Base-by-base conservation (phyloP, 768 basidiomycete genomes). In the Cystofilobasidium ferigula region DNA sequence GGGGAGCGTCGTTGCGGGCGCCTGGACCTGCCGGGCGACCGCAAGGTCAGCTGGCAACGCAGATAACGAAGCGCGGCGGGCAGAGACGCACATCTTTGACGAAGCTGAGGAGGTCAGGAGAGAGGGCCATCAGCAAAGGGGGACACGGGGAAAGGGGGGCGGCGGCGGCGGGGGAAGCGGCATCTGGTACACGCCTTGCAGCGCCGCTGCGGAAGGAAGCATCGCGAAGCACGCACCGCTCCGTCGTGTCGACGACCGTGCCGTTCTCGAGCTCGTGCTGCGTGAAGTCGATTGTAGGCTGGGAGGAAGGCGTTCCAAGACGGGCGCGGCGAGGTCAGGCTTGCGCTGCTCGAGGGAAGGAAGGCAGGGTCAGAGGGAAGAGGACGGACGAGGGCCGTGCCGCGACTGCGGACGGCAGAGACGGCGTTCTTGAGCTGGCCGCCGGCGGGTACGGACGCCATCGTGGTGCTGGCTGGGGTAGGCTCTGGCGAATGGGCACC, bases 251-350 rank as follows among this genome's bases (percentile, higher is more conserved):
- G 72, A 95, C 86, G 59, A 85, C 80, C 71, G 83, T 86, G 30
- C 95, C 95, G 77, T 95, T 92, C 67, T 98, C 95, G 68, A 94
- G 84, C 69, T 84, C 73, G 77, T 97, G 91, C 72, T 89, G 87
- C 6, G 93, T 92, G 73, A 86, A 94, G 80, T 97, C 92, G 75
- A 90, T 81, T 59, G 84, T 81, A 20, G 83, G 82, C 65, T 61
- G 38, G 34, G 3, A 32, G 16, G 40, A 18, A 42, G 26, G 47
- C 47, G 47, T 4, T 20, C 8, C 10, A 14, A 48, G n/a, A 10
- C 47, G 22, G 14, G 13, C 12, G 47, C 47, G 20, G 40, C 20
- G 10, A 42, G 40, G 40, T 42, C 40, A 42, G 40, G 10, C 10
- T 42, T 20, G 40, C 8, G 45, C 9, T 12, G 43, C 43, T 5